These are phyloP conservation scores for Phytophthora crassamura DNA, from an alignment of 352 stramenopile species.

Conservation along the genomic window DNA sequence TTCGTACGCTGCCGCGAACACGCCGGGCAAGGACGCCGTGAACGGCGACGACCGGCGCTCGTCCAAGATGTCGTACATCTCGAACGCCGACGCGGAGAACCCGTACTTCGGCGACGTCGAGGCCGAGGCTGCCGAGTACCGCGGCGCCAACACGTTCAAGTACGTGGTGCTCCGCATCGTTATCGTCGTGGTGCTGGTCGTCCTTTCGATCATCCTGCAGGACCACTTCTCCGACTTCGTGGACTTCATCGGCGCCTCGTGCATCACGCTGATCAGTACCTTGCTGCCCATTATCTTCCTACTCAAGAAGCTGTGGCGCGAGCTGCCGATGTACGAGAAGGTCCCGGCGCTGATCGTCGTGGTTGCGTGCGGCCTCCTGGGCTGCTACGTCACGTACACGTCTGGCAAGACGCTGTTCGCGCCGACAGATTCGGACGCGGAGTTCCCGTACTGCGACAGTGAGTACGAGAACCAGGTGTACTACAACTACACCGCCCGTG, in stretches of 20 bases:
- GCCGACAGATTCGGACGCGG: slow-evolving; percentile 21
- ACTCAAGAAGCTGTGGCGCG: slow-evolving; percentile 37
- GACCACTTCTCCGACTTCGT: slow-evolving; percentile 49
- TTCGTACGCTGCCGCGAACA: slow-evolving; percentile 24
- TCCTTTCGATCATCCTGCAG: slow-evolving; percentile 44
- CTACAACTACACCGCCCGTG: slow-evolving; percentile 30
- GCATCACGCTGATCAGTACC: slow-evolving; percentile 50
- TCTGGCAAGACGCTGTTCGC: slow-evolving; percentile 23
- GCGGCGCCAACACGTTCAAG: slow-evolving; percentile 41
- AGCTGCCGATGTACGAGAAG: slow-evolving; percentile 28
- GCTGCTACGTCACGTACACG: slow-evolving; percentile 25
- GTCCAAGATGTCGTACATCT: slow-evolving; percentile 55
- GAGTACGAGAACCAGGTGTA: slow-evolving; percentile 32
- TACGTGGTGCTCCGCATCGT: slow-evolving; percentile 46
- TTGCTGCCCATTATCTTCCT: slow-evolving; percentile 49
- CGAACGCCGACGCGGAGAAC: slow-evolving; percentile 43
- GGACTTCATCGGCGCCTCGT: slow-evolving; percentile 49
- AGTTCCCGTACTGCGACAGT: slow-evolving; percentile 29
- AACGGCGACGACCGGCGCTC: slow-evolving; percentile 21
- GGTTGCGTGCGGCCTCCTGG: slow-evolving; percentile 23
- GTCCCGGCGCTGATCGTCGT: slow-evolving; percentile 22
- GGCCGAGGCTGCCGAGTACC: slow-evolving; percentile 44
- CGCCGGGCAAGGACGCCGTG: slow-evolving; percentile 25
- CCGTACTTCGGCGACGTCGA: slow-evolving; percentile 29
- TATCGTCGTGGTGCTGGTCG: slow-evolving; percentile 45